Base-by-base conservation (phyloP, 1,284 basidiomycete genomes). In the Afroboletus lepidellus region DNA sequence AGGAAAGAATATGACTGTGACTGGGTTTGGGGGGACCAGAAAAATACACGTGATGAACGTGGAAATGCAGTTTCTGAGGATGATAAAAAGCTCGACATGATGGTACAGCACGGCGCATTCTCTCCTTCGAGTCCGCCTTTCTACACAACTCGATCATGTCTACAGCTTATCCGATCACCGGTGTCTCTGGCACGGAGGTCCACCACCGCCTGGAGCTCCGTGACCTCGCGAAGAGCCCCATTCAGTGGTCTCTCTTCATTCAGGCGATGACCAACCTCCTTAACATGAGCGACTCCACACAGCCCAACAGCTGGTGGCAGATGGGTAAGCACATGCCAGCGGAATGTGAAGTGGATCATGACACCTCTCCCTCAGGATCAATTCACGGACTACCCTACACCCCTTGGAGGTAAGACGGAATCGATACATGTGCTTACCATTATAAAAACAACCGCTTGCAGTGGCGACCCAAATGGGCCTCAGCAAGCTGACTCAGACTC, bases 301-400 rank as follows among this genome's bases (percentile, higher is more conserved):
- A 57, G 1, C 58, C 58, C 9, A 60, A 60, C 29, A 57, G 58
- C 5, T 62, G 57, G 49, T 60, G 54, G 58, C 57, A 62, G 30
- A 48, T 60, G 0, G 48, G 58, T 60, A 38, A 29, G 42, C 2
- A 21, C 21, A n/a, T 41, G 5, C 27, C 9, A 27, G 27, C 2
- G 3, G 7, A 12, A 15, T 5, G 5, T 16, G 5, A 24, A 12
- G 15, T 15, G n/a, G 16, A 3, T 39, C 15, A 11, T 1, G 0
- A 9, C 42, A 60, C 11, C 7, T 18, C 25, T 33, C 2, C 25
- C 8, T 29, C 41, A 60, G 58, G 43, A 12, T 21, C 21, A 3
- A 60, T 60, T 25, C 58, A 60, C 30, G 58, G 58, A 13, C n/a
- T 60, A 23, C 58, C 58, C 8, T 54, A 48, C 16, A n/a, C 3